Conservation (phyloP, 441 rosid genomes). For the Arabidopsis lyrata region DNA sequence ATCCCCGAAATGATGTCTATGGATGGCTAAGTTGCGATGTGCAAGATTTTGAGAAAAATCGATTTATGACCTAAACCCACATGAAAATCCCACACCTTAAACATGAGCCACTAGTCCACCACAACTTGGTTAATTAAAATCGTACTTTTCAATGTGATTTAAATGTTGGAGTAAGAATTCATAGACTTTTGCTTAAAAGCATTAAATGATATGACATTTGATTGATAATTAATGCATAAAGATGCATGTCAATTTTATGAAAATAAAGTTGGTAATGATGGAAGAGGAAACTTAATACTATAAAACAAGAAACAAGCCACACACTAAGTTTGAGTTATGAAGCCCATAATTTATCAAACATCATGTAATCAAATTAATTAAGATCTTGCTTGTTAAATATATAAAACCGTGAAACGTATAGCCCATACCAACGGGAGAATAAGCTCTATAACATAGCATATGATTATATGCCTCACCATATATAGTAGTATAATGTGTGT, state of each 20-base stretch:
- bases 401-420: slow-evolving; percentile 3
- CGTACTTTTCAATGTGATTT: not conserved
- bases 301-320: no score
- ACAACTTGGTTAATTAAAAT: not conserved
- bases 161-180: not conserved
- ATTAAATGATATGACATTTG: not conserved
- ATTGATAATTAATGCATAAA: no score
- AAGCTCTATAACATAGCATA: not conserved
- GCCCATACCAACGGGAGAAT: not conserved
- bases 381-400: slow-evolving; percentile 10
- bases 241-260: no score
- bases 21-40: no score
- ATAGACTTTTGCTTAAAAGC: not conserved
- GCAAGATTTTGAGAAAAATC: no score
- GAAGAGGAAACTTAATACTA: no score
- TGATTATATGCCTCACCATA: slow-evolving; percentile 1
- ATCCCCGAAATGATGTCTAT: no score
- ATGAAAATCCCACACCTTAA: no score
- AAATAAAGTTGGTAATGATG: no score
- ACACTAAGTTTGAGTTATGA: not conserved
- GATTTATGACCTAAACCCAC: no score
- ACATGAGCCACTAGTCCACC: no score
- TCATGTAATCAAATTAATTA: not conserved
- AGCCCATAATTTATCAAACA: not conserved
- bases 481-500: not conserved